A percentile compares a stretch with the other conserved stretches of the same genome.
Evolutionary conservation across 2,329 filamentous ascomycete genomes (phyloP).

Genomic region (Catunica adiposa): DNA sequence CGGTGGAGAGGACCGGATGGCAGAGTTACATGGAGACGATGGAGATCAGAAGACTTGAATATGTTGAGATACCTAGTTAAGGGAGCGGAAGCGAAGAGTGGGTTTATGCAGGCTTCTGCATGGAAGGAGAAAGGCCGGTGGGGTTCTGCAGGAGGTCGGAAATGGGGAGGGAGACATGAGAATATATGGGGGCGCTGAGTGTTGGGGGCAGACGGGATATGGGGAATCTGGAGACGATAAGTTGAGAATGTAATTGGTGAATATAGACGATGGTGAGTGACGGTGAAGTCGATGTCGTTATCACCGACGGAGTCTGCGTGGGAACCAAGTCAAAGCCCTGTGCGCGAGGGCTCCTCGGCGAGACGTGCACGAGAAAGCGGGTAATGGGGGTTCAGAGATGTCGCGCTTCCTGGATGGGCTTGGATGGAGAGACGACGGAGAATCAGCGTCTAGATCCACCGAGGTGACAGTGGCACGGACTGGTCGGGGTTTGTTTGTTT

Average conservation of each 20-base stretch:
- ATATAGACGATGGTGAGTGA: too few species aligned
- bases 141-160: neutral
- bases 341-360: neutral
- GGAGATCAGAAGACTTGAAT: neutral
- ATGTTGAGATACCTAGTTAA: neutral
- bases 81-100: neutral
- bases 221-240: too few species aligned
- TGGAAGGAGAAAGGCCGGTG: neutral
- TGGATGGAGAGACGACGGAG: neutral
- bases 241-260: too few species aligned
- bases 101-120: neutral
- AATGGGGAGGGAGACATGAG: neutral
- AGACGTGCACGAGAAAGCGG: neutral
- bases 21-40: neutral
- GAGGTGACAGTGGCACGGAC: neutral
- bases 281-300: neutral
- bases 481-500: neutral
- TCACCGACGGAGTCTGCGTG: neutral
- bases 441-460: neutral
- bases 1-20: neutral
- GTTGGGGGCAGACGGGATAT: too few species aligned
- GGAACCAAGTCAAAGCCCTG: neutral
- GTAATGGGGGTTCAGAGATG: neutral
- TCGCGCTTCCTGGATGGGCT: neutral
- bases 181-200: too few species aligned